Conservation (phyloP, 345 rosid species). For the Raphanus sativus region DNA sequence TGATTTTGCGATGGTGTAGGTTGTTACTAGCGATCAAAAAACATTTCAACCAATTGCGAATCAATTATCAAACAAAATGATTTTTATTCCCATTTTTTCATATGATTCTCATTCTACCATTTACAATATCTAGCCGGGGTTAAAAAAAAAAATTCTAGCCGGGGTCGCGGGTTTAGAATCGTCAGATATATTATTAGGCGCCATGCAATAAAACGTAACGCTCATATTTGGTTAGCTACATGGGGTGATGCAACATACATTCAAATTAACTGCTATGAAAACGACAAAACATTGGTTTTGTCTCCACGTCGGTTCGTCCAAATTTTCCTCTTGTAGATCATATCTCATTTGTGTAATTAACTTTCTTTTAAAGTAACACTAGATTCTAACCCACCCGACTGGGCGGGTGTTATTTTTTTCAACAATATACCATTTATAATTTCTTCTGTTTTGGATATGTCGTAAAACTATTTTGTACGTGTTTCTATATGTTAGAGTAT, state of each 20-base stretch:
- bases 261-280: conserved; percentile 13
- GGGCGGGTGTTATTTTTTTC: no score
- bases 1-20: neutral
- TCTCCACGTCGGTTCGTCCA: conserved; percentile 5
- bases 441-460: no score
- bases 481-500: no score
- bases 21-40: neutral
- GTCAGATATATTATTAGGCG: neutral
- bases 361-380: neutral
- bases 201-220: conserved; percentile 6
- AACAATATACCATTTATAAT: no score
- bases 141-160: no score
- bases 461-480: no score
- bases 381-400: no score
- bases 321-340: neutral
- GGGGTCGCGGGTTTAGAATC: neutral
- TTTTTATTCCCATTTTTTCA: neutral
- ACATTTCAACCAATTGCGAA: neutral
- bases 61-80: neutral
- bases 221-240: neutral
- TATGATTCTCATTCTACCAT: neutral
- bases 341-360: neutral
- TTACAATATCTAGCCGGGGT: neutral
- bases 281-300: conserved; percentile 22
- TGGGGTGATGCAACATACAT: neutral